Base-by-base conservation (phyloP, 768 basidiomycete species). In the Sistotremastrum suecicum region DNA sequence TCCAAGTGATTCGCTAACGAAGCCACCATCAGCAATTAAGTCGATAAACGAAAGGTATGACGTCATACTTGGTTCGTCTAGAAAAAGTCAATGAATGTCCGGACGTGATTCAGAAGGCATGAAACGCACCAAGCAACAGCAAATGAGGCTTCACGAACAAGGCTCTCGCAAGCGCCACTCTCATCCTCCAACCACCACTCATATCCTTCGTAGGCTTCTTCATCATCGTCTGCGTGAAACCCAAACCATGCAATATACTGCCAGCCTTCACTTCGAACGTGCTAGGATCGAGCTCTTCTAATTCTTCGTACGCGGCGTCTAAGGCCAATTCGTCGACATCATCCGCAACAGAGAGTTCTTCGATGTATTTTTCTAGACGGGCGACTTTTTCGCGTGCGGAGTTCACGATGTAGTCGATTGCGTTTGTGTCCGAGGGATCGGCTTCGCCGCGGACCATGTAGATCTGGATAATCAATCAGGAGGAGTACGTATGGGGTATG, bases 181-280 rank as follows among this genome's bases (percentile, higher is more conserved):
- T 80, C 94, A 99, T 99, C 43, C 94, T 76, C 94, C 94, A 99
- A 56, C 94, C 94, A 75, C 94, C 94, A 57, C 79, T 83, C 94
- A 99, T 99, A 61, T 99, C 94, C 66, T 89, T 94, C 32, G 94
- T 99, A 3, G 91, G 84, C 63, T 83, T 86, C 63, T 75, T 75
- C 92, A 98, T 95, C 94, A 98, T 98, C 45, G 68, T 60, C 55
- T 74, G 75, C 41, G 72, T 70, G 68, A 99, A 99, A 10, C 94
- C 94, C 36, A 99, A 78, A 77, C 94, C 95, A 56, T 94, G 86
- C n/a, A 98, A 75, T 54, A 99, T 94, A 53, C 85, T 85, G 44
- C 83, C 85, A 1, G 95, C 94, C 66, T 98, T 98, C 35, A 81
- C 74, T 63, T 98, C 95, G 60, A 99, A 99, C 4, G 91, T 95